These are phyloP conservation scores for Pisolithus marmoratus DNA, from an alignment of 768 basidiomycete genomes.

Conservation along the genomic window DNA sequence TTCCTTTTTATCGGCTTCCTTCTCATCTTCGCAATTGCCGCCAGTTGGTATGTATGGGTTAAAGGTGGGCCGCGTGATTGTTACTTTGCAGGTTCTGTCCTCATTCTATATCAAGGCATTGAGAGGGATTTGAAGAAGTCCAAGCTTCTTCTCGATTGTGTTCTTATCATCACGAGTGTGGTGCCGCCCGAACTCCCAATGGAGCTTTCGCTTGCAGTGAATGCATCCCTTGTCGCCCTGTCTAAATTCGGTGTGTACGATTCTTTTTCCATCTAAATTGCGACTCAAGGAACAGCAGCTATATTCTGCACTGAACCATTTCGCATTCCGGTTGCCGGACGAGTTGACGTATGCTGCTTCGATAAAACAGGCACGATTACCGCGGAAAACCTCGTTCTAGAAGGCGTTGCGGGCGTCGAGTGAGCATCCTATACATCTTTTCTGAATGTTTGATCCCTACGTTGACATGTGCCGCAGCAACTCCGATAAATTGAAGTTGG, in stretches of 20 bases:
- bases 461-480: constrained; percentile 34
- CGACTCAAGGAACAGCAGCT: constrained; percentile 41
- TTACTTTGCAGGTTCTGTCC: not conserved
- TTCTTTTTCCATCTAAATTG: not conserved
- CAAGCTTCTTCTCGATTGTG: constrained; percentile 91
- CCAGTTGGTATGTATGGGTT: constrained; percentile 97
- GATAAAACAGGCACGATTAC: constrained; percentile 99
- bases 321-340: constrained; percentile 92
- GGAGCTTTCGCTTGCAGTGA: constrained; percentile 95
- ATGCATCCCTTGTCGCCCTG: constrained; percentile 87
- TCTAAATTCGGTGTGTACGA: constrained; percentile 76
- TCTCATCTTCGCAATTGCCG: constrained; percentile 95
- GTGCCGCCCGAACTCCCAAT: constrained; percentile 98
- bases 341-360: constrained; percentile 97
- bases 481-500: constrained; percentile 55
- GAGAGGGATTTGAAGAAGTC: constrained; percentile 91
- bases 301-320: constrained; percentile 99
- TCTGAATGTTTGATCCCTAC: not conserved
- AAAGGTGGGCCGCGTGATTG: constrained; percentile 56
- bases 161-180: constrained; percentile 94
- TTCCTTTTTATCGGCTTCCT: constrained; percentile 99
- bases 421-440: constrained; percentile 35
- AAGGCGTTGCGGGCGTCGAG: constrained; percentile 91
- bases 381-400: constrained; percentile 88
- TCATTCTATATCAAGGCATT: constrained; percentile 49